Conservation (phyloP, 73 alveolate genomes). For the Durusdinium trenchii region DNA sequence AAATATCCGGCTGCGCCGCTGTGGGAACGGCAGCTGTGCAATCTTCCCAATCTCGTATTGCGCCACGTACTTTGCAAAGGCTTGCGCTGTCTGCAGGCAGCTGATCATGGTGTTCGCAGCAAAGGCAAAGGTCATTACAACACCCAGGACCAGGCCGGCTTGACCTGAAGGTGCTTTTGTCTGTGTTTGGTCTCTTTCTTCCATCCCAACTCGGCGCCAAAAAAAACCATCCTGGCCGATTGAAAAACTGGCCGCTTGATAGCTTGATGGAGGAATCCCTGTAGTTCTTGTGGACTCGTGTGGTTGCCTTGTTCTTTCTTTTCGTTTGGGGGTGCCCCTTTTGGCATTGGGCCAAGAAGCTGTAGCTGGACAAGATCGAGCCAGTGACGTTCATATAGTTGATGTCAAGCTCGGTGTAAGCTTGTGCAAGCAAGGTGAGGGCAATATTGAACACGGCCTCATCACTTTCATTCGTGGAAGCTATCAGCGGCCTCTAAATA, state of each 20-base stretch:
- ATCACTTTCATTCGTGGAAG: neutral
- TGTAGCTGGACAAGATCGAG: conserved; percentile 66
- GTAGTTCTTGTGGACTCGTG: too few species aligned
- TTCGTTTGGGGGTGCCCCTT: neutral
- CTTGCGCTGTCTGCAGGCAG: conserved; percentile 56
- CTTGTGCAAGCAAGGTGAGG: conserved; percentile 53
- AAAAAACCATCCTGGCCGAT: too few species aligned
- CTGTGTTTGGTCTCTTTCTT: too few species aligned
- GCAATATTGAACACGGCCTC: conserved; percentile 76
- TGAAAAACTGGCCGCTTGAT: too few species aligned
- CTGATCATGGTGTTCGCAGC: conserved; percentile 76
- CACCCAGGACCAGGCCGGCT: conserved; percentile 77
- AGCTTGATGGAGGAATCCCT: too few species aligned
- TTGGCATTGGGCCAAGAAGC: neutral
- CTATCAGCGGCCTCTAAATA: too few species aligned
- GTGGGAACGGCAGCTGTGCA: conserved; percentile 77
- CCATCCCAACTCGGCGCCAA: too few species aligned
- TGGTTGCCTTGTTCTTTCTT: neutral
- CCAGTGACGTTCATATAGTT: conserved; percentile 86
- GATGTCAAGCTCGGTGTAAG: conserved; percentile 89
- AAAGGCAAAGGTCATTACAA: conserved; percentile 82
- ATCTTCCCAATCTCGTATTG: conserved; percentile 72
- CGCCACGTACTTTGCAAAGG: conserved; percentile 64
- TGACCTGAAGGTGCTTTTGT: too few species aligned
- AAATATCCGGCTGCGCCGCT: neutral